These are phyloP conservation scores for Cyclotella sp. DNA, from an alignment of 108 stramenopile species.

Conservation along the genomic window DNA sequence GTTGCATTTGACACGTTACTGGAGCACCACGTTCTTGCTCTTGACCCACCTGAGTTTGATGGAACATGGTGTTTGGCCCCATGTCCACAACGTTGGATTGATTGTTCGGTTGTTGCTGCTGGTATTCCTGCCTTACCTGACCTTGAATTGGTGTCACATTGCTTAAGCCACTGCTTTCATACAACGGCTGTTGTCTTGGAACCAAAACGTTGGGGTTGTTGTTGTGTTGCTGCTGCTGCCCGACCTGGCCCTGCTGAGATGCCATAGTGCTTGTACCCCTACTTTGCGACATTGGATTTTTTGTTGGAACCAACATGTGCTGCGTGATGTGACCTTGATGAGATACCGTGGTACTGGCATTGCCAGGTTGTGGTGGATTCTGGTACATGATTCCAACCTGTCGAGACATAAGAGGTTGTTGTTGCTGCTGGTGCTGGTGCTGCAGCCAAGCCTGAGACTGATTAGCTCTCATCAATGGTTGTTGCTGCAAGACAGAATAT, in stretches of 20 bases:
- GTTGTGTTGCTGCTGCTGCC: background rate
- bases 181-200: background rate
- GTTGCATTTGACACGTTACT: too few species aligned
- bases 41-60: too few species aligned
- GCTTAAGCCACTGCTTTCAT: background rate
- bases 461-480: too few species aligned
- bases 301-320: too few species aligned
- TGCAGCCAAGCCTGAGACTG: slow-evolving; percentile 5
- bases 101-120: too few species aligned
- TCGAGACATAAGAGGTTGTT: background rate
- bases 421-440: slow-evolving; percentile 3
- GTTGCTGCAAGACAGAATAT: too few species aligned
- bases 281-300: background rate
- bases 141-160: background rate
- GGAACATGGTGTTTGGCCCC: too few species aligned
- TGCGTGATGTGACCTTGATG: too few species aligned
- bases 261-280: background rate
- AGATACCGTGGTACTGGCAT: background rate
- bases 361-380: background rate
- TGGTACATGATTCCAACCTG: too few species aligned
- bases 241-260: too few species aligned
- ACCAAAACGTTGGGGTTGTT: background rate
- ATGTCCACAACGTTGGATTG: too few species aligned
- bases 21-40: too few species aligned
- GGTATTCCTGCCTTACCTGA: background rate